Conservation (phyloP, 169 alveolate species). For the Miamiensis avidus region DNA sequence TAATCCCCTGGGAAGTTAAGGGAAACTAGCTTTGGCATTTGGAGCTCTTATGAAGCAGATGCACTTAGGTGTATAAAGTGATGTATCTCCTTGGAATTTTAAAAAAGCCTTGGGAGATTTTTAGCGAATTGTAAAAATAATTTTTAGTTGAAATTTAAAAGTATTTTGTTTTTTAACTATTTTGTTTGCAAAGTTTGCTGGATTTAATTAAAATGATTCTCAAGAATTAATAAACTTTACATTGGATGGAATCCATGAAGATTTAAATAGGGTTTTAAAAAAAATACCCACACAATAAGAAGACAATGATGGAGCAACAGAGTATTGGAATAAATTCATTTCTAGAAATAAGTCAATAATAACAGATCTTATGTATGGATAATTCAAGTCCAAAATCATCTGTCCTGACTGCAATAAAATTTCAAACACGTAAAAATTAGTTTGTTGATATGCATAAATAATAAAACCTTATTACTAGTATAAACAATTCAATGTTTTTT, state of each 20-base stretch:
- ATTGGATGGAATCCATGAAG: slow-evolving; percentile 92
- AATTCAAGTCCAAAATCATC: slow-evolving; percentile 79
- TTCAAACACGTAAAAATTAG: slow-evolving; percentile 84
- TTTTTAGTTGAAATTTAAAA: slow-evolving; percentile 11
- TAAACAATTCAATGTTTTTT: too few relatives aligned
- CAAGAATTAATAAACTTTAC: slow-evolving; percentile 89
- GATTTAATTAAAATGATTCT: slow-evolving; percentile 90
- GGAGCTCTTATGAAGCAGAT: slow-evolving; percentile 42
- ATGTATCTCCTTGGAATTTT: slow-evolving; percentile 56
- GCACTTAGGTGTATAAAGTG: slow-evolving; percentile 30
- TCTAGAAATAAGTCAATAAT: slow-evolving; percentile 86
- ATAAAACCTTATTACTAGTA: too few relatives aligned
- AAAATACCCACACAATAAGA: slow-evolving; percentile 85
- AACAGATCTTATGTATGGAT: slow-evolving; percentile 91
- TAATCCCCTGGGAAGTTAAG: slow-evolving; percentile 53
- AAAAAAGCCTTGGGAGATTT: slow-evolving; percentile 42
- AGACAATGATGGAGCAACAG: slow-evolving; percentile 65
- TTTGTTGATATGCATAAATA: too few relatives aligned
- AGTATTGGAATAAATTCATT: slow-evolving; percentile 81
- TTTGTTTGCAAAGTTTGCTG: slow-evolving; percentile 74
- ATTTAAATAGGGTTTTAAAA: slow-evolving; percentile 85
- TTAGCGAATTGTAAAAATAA: slow-evolving; percentile 19
- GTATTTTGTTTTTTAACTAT: neutral
- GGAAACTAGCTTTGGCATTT: slow-evolving; percentile 51
- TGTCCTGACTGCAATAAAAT: slow-evolving; percentile 85